phyloP scores from a whole-genome alignment of 2,329 filamentous ascomycete genomes.

The Lecanoromycetidae sp. region DNA sequence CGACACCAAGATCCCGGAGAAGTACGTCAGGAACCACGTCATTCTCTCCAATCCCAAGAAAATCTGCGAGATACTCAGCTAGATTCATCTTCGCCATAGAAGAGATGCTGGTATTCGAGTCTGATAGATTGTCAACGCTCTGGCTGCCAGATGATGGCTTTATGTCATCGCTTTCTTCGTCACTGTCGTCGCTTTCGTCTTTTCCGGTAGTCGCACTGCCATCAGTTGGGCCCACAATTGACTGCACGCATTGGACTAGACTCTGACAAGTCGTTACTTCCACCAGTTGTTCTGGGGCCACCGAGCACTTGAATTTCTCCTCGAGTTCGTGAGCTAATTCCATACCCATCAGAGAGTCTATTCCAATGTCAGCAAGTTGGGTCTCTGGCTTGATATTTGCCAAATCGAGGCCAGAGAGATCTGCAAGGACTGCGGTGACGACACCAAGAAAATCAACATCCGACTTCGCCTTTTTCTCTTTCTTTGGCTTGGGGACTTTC shows the following conservation, averaged over 20 bases:
- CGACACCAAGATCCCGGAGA: conserved; percentile 31
- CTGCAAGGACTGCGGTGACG: conserved; percentile 10
- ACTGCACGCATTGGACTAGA: conserved; percentile 22
- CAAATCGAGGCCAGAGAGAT: conserved; percentile 28
- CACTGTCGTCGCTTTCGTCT: not conserved
- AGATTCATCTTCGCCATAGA: not conserved
- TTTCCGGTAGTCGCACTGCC: not conserved
- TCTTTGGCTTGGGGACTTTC: not conserved
- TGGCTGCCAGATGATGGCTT: no score
- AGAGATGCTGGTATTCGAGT: no score
- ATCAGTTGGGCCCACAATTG: not conserved
- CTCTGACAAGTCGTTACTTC: conserved; percentile 24
- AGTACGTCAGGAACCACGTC: not conserved
- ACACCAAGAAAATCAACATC: not conserved
- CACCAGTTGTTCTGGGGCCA: conserved; percentile 20
- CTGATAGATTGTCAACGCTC: no score
- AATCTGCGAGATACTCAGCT: not conserved
- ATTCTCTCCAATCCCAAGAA: not conserved
- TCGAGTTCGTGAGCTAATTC: conserved; percentile 17
- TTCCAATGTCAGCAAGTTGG: conserved; percentile 28
- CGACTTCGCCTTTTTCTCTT: conserved; percentile 2
- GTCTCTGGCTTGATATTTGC: conserved; percentile 28
- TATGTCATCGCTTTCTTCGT: not conserved
- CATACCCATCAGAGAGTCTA: conserved; percentile 34
- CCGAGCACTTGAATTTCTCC: not conserved